Evolutionary conservation across 805 yeast species (phyloP).

Genomic region (Metschnikowia dekortorum): DNA sequence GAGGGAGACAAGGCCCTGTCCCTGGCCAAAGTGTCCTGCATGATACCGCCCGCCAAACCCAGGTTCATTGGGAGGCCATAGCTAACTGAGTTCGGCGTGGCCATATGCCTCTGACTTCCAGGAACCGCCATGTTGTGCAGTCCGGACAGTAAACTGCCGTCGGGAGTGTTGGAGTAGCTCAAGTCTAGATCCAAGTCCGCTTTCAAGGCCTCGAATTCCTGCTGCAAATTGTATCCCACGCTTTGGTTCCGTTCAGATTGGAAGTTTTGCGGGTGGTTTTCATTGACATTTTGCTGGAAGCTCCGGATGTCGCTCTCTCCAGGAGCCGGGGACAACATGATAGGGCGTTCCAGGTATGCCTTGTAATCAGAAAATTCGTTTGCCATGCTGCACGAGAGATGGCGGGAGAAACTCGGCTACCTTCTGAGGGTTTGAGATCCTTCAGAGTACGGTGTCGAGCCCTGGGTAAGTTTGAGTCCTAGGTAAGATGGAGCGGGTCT

Average conservation of each 20-base stretch:
- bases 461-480: no score
- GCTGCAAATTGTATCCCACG: slow-evolving; percentile 44
- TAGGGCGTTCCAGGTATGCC: slow-evolving; percentile 30
- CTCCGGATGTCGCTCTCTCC: slow-evolving; percentile 21
- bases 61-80: slow-evolving; percentile 3
- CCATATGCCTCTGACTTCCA: slow-evolving; percentile 15
- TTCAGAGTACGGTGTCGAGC: no score
- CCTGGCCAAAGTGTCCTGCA: slow-evolving; percentile 14
- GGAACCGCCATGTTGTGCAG: slow-evolving; percentile 5
- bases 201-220: slow-evolving; percentile 44
- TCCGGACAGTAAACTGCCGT: background rate
- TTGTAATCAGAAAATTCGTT: slow-evolving; percentile 10
- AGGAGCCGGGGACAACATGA: slow-evolving; percentile 40
- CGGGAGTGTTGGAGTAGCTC: slow-evolving; percentile 16
- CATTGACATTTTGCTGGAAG: slow-evolving; percentile 3
- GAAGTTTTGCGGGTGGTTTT: slow-evolving; percentile 5
- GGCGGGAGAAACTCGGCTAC: background rate
- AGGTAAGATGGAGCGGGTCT: no score
- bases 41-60: background rate
- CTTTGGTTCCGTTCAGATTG: slow-evolving; percentile 33
- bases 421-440: no score
- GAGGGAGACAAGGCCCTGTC: slow-evolving; percentile 22
- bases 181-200: slow-evolving; percentile 44
- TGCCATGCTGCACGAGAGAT: background rate
- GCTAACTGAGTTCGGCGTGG: slow-evolving; percentile 15